Conservation (phyloP, 306 rosid species). For the Quercus variabilis region DNA sequence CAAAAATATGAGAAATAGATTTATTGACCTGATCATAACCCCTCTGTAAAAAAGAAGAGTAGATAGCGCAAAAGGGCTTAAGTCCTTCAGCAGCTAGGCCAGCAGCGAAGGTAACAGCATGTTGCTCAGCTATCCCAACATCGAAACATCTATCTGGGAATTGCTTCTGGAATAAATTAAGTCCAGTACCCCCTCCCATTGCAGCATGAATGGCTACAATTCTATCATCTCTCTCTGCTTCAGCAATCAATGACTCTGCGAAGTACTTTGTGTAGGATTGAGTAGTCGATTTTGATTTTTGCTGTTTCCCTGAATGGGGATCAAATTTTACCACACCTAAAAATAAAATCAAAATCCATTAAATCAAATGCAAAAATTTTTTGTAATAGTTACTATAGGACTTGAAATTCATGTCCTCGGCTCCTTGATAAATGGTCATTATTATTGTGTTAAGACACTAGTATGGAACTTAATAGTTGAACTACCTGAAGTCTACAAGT, state of each 20-base stretch:
- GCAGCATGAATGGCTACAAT: conserved; percentile 66
- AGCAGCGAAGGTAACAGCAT: conserved; percentile 67
- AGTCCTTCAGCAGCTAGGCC: conserved; percentile 61
- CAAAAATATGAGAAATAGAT: background rate
- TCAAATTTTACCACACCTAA: conserved; percentile 67
- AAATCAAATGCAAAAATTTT: background rate
- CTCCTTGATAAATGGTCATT: too few relatives aligned
- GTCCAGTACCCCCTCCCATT: conserved; percentile 83
- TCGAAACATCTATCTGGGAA: conserved; percentile 59
- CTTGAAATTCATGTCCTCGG: too few relatives aligned
- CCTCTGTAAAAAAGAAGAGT: conserved; percentile 68
- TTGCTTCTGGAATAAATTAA: conserved; percentile 53
- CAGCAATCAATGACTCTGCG: conserved; percentile 54
- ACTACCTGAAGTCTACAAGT: too few relatives aligned
- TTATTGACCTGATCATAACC: conserved; percentile 60
- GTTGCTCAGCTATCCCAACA: conserved; percentile 71
- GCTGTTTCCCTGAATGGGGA: conserved; percentile 53
- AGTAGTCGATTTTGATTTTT: conserved; percentile 34
- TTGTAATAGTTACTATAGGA: too few relatives aligned
- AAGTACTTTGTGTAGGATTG: conserved; percentile 51
- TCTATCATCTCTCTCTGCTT: conserved; percentile 49
- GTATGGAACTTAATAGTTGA: too few relatives aligned
- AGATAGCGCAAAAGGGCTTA: conserved; percentile 64
- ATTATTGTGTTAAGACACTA: too few relatives aligned
- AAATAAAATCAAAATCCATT: background rate